Conservation (phyloP, 2,329 filamentous ascomycete species). For the Aspergillus alliaceus region DNA sequence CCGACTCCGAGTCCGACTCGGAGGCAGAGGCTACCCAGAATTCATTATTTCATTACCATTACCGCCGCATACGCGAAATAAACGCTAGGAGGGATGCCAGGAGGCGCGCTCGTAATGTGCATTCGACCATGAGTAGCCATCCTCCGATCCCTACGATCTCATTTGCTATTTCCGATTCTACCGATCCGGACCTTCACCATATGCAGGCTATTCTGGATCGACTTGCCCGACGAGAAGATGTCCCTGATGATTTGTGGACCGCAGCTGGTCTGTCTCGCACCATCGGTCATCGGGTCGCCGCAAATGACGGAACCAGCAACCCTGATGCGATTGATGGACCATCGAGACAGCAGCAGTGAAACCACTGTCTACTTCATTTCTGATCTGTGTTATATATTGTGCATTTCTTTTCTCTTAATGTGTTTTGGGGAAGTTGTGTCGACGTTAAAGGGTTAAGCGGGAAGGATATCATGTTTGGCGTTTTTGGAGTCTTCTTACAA, state of each 20-base stretch:
- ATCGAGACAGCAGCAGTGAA: conserved; percentile 10
- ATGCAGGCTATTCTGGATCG: conserved; percentile 73
- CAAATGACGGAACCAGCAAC: conserved; percentile 22
- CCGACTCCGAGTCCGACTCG: conserved; percentile 36
- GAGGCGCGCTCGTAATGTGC: conserved; percentile 25
- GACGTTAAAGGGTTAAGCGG: conserved; percentile 8
- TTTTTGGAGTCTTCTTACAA: conserved; percentile 1
- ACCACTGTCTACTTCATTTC: conserved; percentile 5
- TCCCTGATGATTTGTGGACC: conserved; percentile 82
- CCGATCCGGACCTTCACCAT: conserved; percentile 52
- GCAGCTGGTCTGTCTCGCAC: conserved; percentile 66
- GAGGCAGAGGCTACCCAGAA: conserved; percentile 26
- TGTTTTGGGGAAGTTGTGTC: neutral
- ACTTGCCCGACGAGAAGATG: conserved; percentile 69
- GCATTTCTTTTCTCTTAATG: neutral
- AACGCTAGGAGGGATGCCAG: conserved; percentile 21
- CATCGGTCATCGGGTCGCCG: conserved; percentile 30
- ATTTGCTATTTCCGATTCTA: conserved; percentile 30
- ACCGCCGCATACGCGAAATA: conserved; percentile 17
- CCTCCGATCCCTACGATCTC: conserved; percentile 35
- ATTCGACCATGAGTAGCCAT: conserved; percentile 34
- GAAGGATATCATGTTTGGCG: conserved; percentile 10
- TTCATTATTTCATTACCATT: conserved; percentile 20
- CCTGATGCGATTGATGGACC: conserved; percentile 21
- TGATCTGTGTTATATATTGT: conserved; percentile 17